phyloP scores from a whole-genome alignment of 495 filamentous ascomycete species.

The Parathielavia appendiculata region DNA sequence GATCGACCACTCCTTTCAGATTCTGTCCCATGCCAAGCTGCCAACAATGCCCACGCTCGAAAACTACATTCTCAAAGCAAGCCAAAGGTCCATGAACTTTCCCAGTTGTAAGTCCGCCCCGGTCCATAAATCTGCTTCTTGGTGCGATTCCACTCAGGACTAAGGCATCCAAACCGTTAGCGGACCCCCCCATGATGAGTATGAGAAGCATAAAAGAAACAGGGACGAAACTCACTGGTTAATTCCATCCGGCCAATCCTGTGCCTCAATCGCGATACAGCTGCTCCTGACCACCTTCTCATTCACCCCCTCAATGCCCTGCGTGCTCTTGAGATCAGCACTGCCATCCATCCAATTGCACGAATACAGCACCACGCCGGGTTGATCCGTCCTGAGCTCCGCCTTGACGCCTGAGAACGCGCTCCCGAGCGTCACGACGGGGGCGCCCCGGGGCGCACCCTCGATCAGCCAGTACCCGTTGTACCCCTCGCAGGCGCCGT shows the following conservation, averaged over 20 bases:
- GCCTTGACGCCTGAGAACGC: conserved; percentile 61
- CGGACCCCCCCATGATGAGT: background rate
- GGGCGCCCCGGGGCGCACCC: conserved; percentile 53
- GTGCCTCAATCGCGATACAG: conserved; percentile 58
- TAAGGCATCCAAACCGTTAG: conserved; percentile 24
- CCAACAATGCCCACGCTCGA: too few species aligned
- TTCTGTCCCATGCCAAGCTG: too few species aligned
- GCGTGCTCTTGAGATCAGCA: conserved; percentile 53
- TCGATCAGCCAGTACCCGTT: conserved; percentile 74
- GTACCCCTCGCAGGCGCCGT: conserved; percentile 66
- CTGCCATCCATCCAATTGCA: conserved; percentile 68
- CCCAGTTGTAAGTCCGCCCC: conserved; percentile 43
- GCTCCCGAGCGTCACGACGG: conserved; percentile 54
- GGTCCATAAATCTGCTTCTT: conserved; percentile 56
- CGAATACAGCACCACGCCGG: conserved; percentile 64
- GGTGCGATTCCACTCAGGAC: conserved; percentile 63
- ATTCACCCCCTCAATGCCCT: conserved; percentile 51
- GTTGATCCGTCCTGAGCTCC: conserved; percentile 65
- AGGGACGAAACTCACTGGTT: conserved; percentile 51
- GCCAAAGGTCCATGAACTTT: conserved; percentile 48
- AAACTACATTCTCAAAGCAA: conserved; percentile 18
- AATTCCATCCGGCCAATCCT: conserved; percentile 72
- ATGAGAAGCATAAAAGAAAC: conserved; percentile 1
- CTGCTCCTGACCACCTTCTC: conserved; percentile 51
- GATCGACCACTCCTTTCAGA: too few species aligned